These are phyloP conservation scores for Raffaelea deltoideospora DNA, from an alignment of 2,329 filamentous ascomycete genomes.

Conservation along the genomic window DNA sequence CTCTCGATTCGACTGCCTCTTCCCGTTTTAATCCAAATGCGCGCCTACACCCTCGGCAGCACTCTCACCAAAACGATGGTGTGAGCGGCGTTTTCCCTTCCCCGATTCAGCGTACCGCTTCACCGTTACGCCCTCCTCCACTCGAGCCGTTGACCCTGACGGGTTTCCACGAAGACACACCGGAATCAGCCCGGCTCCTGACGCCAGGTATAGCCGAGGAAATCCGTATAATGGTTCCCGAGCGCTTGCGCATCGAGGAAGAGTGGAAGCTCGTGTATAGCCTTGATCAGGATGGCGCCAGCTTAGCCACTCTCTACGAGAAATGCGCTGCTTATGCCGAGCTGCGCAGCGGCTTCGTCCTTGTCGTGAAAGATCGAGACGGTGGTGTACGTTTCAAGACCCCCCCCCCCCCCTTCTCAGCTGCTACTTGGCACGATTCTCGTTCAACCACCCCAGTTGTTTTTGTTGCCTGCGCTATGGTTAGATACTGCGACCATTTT, in stretches of 20 bases:
- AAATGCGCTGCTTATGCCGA: constrained; percentile 53
- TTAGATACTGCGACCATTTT: too few species aligned
- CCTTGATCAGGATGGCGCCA: constrained; percentile 81
- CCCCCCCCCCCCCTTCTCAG: neutral
- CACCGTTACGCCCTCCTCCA: constrained; percentile 76
- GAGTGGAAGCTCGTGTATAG: constrained; percentile 80
- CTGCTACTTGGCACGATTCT: too few species aligned
- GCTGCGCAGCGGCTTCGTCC: constrained; percentile 70
- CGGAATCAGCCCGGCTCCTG: constrained; percentile 48
- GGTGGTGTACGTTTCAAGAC: constrained; percentile 43
- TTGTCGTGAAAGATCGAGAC: constrained; percentile 67
- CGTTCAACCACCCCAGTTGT: too few species aligned
- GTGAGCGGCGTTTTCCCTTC: constrained; percentile 23
- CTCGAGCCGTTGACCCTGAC: constrained; percentile 63
- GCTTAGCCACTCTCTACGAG: constrained; percentile 72
- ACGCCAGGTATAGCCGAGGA: constrained; percentile 70
- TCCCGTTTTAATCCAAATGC: too few species aligned
- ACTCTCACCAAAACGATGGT: constrained; percentile 3
- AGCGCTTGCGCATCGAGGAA: constrained; percentile 73
- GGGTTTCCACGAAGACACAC: constrained; percentile 49
- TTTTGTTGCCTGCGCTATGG: too few species aligned
- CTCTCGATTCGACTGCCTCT: neutral
- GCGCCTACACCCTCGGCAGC: neutral
- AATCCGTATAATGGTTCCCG: constrained; percentile 75
- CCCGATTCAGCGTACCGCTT: constrained; percentile 40